Percentiles rank a stretch among this genome's conserved stretches.
These are phyloP conservation scores for Citeromyces nyonsensis DNA, from an alignment of 805 yeast species.

Conservation along the genomic window DNA sequence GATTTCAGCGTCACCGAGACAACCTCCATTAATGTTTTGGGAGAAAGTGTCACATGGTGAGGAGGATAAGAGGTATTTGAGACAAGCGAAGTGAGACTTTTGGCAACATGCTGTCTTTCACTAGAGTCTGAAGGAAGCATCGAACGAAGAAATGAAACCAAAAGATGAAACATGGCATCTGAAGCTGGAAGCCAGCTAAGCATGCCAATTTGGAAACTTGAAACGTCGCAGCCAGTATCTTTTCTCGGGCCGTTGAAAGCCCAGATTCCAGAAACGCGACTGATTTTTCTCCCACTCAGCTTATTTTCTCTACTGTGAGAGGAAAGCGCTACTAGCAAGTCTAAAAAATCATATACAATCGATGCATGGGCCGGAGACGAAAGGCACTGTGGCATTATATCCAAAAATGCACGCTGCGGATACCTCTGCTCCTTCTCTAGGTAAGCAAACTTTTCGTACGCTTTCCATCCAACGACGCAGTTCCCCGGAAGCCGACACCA, in stretches of 20 bases:
- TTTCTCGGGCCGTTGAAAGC: conserved; percentile 42
- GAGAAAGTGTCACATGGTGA: conserved; percentile 15
- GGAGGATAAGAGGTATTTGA: conserved; percentile 72
- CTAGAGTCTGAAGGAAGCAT: conserved; percentile 48
- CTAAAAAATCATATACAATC: conserved; percentile 78
- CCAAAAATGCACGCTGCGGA: conserved; percentile 61
- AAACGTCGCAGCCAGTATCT: conserved; percentile 18
- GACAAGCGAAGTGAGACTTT: conserved; percentile 45
- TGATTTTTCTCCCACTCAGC: conserved; percentile 64
- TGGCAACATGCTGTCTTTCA: conserved; percentile 44
- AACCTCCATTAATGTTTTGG: conserved; percentile 15
- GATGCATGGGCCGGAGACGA: conserved; percentile 81
- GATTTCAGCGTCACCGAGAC: conserved; percentile 17
- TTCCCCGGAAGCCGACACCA: conserved; percentile 79
- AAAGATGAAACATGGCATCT: conserved; percentile 72
- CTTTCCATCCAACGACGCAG: conserved; percentile 77
- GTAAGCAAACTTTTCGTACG: conserved; percentile 54
- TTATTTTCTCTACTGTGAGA: conserved; percentile 68
- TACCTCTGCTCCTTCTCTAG: conserved; percentile 50
- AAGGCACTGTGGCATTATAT: conserved; percentile 73
- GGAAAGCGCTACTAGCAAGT: conserved; percentile 60
- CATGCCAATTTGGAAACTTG: conserved; percentile 51
- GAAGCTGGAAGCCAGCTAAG: conserved; percentile 69
- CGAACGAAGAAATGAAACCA: conserved; percentile 63
- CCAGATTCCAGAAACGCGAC: conserved; percentile 80